Conservation (phyloP, 768 basidiomycete species). For the Terana coerulea region DNA sequence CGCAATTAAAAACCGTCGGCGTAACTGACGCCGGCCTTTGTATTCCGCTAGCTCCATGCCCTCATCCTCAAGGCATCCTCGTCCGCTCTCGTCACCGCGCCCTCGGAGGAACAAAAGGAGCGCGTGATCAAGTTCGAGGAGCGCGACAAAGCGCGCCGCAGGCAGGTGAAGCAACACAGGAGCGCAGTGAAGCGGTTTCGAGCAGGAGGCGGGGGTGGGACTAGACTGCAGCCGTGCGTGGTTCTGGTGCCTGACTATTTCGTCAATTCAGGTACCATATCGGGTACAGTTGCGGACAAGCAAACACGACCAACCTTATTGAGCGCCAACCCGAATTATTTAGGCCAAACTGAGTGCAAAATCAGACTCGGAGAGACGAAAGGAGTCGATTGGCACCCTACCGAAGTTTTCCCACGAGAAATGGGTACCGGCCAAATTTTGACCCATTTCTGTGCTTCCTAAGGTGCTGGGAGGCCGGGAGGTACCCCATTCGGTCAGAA, state of each 20-base stretch:
- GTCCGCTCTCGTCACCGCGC: conserved; percentile 44
- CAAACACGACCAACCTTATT: too few relatives aligned
- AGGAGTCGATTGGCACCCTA: too few relatives aligned
- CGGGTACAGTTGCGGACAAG: too few relatives aligned
- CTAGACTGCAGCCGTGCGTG: conserved; percentile 1
- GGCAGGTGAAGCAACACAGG: conserved; percentile 48
- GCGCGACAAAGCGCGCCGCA: conserved; percentile 44
- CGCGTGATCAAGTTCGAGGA: conserved; percentile 45
- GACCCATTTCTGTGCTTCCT: too few relatives aligned
- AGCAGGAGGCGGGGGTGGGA: conserved; percentile 22
- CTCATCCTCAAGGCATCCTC: conserved; percentile 47
- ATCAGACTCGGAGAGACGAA: too few relatives aligned
- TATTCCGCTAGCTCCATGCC: conserved; percentile 43
- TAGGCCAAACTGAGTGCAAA: too few relatives aligned
- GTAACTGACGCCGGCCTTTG: neutral
- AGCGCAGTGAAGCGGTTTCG: conserved; percentile 50
- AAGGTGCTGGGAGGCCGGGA: too few relatives aligned
- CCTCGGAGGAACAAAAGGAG: conserved; percentile 52
- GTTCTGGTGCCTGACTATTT: conserved; percentile 1
- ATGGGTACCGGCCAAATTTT: too few relatives aligned
- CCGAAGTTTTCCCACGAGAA: too few relatives aligned
- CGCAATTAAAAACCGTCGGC: neutral
- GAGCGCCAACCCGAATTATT: too few relatives aligned
- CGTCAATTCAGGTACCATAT: neutral
- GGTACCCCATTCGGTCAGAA: too few relatives aligned